phyloP scores from a whole-genome alignment of 306 rosid genomes.

The Medicago lupulina region DNA sequence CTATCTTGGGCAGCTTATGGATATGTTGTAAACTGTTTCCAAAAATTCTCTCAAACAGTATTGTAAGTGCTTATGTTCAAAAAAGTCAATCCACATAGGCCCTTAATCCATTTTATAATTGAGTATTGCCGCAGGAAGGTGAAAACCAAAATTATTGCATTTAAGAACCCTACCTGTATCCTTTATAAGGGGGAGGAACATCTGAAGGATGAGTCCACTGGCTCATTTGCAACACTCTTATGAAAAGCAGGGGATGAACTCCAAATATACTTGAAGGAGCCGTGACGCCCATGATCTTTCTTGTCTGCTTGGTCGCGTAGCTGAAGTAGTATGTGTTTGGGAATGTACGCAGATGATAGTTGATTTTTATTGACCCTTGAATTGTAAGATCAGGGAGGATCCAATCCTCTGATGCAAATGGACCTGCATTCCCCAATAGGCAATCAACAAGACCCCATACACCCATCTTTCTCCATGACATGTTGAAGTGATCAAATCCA shows the following conservation, averaged over 20 bases:
- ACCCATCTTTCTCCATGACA: constrained; percentile 84
- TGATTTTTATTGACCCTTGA: constrained; percentile 83
- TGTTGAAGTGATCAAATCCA: constrained; percentile 91
- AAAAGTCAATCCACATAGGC: background rate
- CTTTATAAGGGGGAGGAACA: constrained; percentile 85
- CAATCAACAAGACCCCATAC: constrained; percentile 80
- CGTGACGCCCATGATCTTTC: constrained; percentile 73
- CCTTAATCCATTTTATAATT: background rate
- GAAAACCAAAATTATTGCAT: constrained; percentile 26
- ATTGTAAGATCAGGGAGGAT: constrained; percentile 97
- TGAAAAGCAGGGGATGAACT: constrained; percentile 83
- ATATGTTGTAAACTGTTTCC: background rate
- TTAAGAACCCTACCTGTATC: constrained; percentile 69
- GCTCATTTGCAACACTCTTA: constrained; percentile 93
- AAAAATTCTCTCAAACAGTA: background rate
- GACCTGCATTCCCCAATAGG: constrained; percentile 82
- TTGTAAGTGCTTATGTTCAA: background rate
- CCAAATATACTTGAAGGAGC: constrained; percentile 80
- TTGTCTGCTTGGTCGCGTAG: constrained; percentile 92
- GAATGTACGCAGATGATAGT: constrained; percentile 63
- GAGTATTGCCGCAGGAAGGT: background rate
- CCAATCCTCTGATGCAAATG: constrained; percentile 94
- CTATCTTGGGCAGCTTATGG: background rate
- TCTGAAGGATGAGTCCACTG: constrained; percentile 92
- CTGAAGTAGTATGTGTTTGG: constrained; percentile 92